phyloP scores from a whole-genome alignment of 441 rosid species.

The Arabidopsis lyrata region DNA sequence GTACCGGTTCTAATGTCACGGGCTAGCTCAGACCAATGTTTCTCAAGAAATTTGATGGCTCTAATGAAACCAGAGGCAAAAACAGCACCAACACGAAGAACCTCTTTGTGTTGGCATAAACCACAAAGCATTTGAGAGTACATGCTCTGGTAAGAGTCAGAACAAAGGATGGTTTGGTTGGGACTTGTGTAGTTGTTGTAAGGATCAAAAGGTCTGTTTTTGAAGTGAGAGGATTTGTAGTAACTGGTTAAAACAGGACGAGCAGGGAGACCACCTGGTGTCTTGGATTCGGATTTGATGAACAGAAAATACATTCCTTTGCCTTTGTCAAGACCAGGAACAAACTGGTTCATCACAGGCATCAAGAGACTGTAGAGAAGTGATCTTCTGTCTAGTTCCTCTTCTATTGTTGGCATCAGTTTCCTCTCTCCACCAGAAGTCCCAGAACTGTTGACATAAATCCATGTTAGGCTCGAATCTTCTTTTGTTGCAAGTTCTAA shows the following conservation, averaged over 20 bases:
- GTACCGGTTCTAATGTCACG: conserved; percentile 73
- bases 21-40: conserved; percentile 70
- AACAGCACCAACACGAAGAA: conserved; percentile 95
- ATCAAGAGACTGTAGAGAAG: conserved; percentile 83
- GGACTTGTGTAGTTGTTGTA: conserved; percentile 98
- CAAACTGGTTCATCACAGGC: conserved; percentile 93
- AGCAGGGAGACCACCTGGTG: conserved; percentile 88
- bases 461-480: neutral
- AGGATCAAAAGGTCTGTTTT: conserved; percentile 83
- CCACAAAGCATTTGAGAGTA: conserved; percentile 97
- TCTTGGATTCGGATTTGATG: conserved; percentile 88
- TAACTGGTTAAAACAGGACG: conserved; percentile 95
- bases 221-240: conserved; percentile 88
- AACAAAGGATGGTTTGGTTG: conserved; percentile 90
- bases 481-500: neutral
- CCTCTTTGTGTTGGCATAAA: conserved; percentile 80
- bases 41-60: conserved; percentile 89
- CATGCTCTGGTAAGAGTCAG: conserved; percentile 96
- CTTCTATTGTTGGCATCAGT: conserved; percentile 94
- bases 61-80: conserved; percentile 98
- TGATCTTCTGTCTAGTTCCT: conserved; percentile 83
- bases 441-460: conserved; percentile 70
- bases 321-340: conserved; percentile 87
- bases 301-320: conserved; percentile 98
- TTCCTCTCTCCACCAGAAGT: conserved; percentile 98